Evolutionary conservation across 345 rosid species (phyloP).

Genomic region (Erysimum cheiranthoides): DNA sequence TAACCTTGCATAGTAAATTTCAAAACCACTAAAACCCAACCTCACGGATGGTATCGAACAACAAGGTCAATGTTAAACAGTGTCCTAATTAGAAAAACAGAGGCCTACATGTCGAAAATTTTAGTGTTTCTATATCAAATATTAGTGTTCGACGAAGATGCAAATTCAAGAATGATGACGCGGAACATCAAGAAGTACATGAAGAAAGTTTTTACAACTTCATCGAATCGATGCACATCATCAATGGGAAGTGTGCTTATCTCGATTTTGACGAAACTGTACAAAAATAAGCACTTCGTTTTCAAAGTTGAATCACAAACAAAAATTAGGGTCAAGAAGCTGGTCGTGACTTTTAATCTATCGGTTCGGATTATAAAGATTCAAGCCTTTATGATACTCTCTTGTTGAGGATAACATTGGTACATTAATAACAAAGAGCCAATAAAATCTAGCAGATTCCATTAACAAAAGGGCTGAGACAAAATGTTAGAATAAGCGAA

Average conservation of each 20-base stretch:
- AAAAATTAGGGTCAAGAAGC: not conserved
- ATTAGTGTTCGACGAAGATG: not conserved
- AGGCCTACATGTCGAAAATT: not conserved
- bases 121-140: not conserved
- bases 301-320: not conserved
- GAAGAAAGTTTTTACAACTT: not conserved
- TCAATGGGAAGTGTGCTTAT: not conserved
- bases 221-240: not conserved
- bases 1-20: not conserved
- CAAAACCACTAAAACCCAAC: not conserved
- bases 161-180: conserved; percentile 1
- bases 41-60: not conserved
- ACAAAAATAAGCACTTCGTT: not conserved
- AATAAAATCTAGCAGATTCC: not conserved
- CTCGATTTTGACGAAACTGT: not conserved
- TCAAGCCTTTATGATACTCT: not conserved
- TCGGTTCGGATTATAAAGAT: not conserved
- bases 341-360: not conserved
- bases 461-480: not conserved
- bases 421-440: not conserved
- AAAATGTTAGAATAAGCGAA: not conserved
- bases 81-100: not conserved
- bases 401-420: not conserved
- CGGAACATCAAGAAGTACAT: conserved; percentile 3
- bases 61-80: conserved; percentile 1